These are phyloP conservation scores for Schwanniomyces sp. DNA, from an alignment of 805 yeast species.

Conservation along the genomic window DNA sequence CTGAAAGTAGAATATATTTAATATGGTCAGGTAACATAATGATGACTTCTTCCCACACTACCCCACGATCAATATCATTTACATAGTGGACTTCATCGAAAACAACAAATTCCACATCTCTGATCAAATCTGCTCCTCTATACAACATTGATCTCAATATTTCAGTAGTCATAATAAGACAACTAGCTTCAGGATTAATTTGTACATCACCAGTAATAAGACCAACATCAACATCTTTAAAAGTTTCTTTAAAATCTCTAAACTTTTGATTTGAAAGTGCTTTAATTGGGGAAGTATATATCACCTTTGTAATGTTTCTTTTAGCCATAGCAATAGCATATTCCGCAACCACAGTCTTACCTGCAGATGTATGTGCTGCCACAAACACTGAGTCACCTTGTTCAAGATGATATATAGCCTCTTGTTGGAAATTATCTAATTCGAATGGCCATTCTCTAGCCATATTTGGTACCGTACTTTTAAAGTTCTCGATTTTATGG, in stretches of 20 bases:
- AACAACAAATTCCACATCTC: conserved; percentile 96
- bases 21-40: conserved; percentile 97
- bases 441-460: conserved; percentile 96
- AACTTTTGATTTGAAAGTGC: conserved; percentile 89
- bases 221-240: conserved; percentile 85
- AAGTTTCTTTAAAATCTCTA: conserved; percentile 79
- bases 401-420: conserved; percentile 93
- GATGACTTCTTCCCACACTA: conserved; percentile 98
- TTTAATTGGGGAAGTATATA: conserved; percentile 93
- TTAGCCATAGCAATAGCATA: conserved; percentile 97
- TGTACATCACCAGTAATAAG: conserved; percentile 97
- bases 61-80: conserved; percentile 95
- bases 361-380: conserved; percentile 98
- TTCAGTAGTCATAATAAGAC: conserved; percentile 97
- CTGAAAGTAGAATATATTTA: conserved; percentile 85
- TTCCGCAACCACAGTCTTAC: conserved; percentile 97
- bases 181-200: conserved; percentile 93
- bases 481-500: conserved; percentile 79
- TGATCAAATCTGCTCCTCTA: conserved; percentile 91
- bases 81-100: conserved; percentile 98
- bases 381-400: conserved; percentile 98
- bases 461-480: conserved; percentile 86
- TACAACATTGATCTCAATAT: conserved; percentile 93
- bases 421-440: conserved; percentile 92
- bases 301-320: conserved; percentile 94